Evolutionary conservation across 2,329 filamentous ascomycete genomes (phyloP).

Genomic region (Trichoderma sp.): DNA sequence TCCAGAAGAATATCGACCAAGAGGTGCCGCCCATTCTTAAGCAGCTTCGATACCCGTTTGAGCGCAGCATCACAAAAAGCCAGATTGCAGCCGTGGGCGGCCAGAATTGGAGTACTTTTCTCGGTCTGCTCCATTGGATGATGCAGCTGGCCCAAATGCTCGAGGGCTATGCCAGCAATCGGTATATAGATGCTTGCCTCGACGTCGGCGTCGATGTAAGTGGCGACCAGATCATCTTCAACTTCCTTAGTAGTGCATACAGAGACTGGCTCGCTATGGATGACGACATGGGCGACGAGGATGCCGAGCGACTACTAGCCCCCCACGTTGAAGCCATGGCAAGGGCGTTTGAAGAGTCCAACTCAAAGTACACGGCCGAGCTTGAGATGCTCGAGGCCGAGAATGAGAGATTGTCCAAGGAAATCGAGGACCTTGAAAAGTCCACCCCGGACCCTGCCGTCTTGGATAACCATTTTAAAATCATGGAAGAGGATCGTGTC

Average conservation of each 20-base stretch:
- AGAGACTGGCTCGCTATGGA: conserved; percentile 92
- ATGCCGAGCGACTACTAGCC: conserved; percentile 71
- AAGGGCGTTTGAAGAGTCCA: conserved; percentile 77
- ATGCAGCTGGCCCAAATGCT: conserved; percentile 97
- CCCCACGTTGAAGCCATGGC: conserved; percentile 90
- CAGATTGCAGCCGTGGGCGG: conserved; percentile 93
- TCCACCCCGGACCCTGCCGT: conserved; percentile 78
- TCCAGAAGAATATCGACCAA: conserved; percentile 91
- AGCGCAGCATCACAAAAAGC: conserved; percentile 93
- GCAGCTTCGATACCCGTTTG: conserved; percentile 90
- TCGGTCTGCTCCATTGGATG: conserved; percentile 96
- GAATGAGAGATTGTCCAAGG: conserved; percentile 73
- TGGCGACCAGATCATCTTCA: conserved; percentile 89
- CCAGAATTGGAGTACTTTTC: conserved; percentile 94
- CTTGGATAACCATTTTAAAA: conserved; percentile 85
- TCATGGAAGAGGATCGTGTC: conserved; percentile 88
- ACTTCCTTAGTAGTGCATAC: conserved; percentile 87
- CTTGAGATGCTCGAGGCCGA: conserved; percentile 84
- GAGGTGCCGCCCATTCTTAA: conserved; percentile 92
- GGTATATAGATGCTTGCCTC: conserved; percentile 86
- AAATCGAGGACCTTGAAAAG: conserved; percentile 88
- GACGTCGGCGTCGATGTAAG: conserved; percentile 85
- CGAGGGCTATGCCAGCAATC: conserved; percentile 73
- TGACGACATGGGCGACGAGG: conserved; percentile 83
- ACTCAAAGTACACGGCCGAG: conserved; percentile 80